phyloP scores from a whole-genome alignment of 1,284 basidiomycete genomes.

The Ceratobasidium theobromae region DNA sequence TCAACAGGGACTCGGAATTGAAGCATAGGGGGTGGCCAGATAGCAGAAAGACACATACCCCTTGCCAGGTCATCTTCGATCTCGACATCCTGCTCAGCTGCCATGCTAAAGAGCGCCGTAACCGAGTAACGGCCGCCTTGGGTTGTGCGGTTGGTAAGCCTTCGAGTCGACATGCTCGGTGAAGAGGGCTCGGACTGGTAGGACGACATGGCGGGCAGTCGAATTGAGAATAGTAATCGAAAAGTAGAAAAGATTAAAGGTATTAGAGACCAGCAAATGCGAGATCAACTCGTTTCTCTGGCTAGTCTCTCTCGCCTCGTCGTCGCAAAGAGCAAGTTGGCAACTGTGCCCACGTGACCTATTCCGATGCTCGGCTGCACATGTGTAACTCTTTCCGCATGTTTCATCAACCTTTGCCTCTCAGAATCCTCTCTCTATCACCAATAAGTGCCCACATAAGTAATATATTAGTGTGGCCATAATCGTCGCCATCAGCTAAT shows the following conservation, averaged over 20 bases:
- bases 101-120: slow-evolving; percentile 95
- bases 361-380: background rate
- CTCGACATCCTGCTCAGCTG: slow-evolving; percentile 97
- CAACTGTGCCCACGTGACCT: slow-evolving; percentile 12
- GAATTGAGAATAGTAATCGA: background rate
- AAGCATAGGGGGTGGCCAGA: background rate
- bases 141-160: slow-evolving; percentile 86
- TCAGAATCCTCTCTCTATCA: too few species aligned
- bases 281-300: background rate
- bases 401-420: too few species aligned
- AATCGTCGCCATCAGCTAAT: too few species aligned
- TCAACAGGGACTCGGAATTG: background rate
- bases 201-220: slow-evolving; percentile 24
- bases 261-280: background rate
- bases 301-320: background rate
- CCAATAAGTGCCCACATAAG: too few species aligned
- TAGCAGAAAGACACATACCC: slow-evolving; percentile 58
- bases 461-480: too few species aligned
- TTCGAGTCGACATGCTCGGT: slow-evolving; percentile 21
- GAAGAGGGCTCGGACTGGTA: slow-evolving; percentile 28
- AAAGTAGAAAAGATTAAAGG: background rate
- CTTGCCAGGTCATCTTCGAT: slow-evolving; percentile 96
- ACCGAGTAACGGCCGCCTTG: slow-evolving; percentile 85
- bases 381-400: too few species aligned
- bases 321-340: slow-evolving; percentile 1